Percentiles rank a stretch among this genome's conserved stretches.
Conservation (phyloP, 129 eudicot genomes). For the Arctium lappa region DNA sequence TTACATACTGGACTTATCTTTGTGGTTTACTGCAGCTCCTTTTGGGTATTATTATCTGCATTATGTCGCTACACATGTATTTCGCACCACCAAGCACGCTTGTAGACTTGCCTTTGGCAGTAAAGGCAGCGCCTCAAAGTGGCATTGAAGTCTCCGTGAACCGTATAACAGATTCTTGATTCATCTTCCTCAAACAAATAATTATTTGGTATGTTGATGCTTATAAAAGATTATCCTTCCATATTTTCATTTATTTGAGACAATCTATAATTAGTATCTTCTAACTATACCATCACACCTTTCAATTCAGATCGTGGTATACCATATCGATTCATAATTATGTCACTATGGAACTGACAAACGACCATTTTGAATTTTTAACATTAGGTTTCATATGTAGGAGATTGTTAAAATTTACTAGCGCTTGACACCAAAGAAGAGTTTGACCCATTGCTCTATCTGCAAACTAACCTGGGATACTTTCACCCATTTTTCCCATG, state of each 20-base stretch:
- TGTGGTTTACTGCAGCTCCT: slow-evolving; percentile 61
- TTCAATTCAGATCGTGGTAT: background rate
- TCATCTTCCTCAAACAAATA: slow-evolving; percentile 26
- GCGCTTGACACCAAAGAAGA: too few relatives aligned
- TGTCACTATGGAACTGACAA: background rate
- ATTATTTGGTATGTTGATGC: slow-evolving; percentile 28
- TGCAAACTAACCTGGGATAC: too few relatives aligned
- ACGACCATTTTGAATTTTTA: background rate
- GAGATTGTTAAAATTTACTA: too few relatives aligned
- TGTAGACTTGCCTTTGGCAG: slow-evolving; percentile 65
- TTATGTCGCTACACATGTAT: slow-evolving; percentile 96
- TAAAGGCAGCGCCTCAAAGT: slow-evolving; percentile 47
- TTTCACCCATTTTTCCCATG: too few relatives aligned
- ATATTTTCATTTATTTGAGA: slow-evolving; percentile 8
- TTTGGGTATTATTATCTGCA: slow-evolving; percentile 87
- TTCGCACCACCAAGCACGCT: slow-evolving; percentile 90
- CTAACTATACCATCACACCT: background rate
- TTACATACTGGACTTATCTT: background rate
- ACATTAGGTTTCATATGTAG: background rate
- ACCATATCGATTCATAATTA: background rate
- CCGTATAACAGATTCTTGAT: slow-evolving; percentile 54
- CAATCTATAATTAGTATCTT: background rate
- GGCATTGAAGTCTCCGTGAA: slow-evolving; percentile 57
- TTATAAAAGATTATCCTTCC: background rate
- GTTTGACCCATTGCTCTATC: too few relatives aligned